Evolutionary conservation across 495 filamentous ascomycete genomes (phyloP).

Genomic region (Penicillium tannophilum): DNA sequence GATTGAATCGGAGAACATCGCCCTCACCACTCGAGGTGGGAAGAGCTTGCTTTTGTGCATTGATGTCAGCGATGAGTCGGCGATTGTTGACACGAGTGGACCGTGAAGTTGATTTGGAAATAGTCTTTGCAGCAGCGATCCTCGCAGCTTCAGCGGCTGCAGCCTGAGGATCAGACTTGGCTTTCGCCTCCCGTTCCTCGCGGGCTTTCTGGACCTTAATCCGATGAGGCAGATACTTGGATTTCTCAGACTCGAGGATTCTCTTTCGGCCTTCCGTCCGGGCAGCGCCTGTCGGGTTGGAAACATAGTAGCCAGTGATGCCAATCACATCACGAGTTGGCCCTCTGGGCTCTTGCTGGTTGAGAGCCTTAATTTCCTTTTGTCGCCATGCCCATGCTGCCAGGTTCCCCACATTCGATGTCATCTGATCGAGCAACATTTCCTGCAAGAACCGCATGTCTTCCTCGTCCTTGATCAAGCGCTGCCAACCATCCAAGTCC

Average conservation of each 20-base stretch:
- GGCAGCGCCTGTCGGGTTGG: slow-evolving; percentile 80
- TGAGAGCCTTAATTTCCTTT: slow-evolving; percentile 84
- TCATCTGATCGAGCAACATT: slow-evolving; percentile 47
- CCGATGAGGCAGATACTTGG: slow-evolving; percentile 95
- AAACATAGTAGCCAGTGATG: slow-evolving; percentile 90
- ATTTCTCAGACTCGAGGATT: slow-evolving; percentile 95
- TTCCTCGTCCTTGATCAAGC: slow-evolving; percentile 77
- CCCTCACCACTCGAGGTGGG: slow-evolving; percentile 68
- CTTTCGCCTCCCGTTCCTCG: slow-evolving; percentile 82
- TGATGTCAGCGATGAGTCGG: slow-evolving; percentile 88
- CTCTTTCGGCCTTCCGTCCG: slow-evolving; percentile 91
- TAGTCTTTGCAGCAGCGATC: slow-evolving; percentile 74
- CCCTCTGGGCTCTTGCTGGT: slow-evolving; percentile 56
- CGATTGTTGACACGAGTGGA: slow-evolving; percentile 94
- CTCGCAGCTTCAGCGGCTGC: slow-evolving; percentile 67
- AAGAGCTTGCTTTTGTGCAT: slow-evolving; percentile 86
- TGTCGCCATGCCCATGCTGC: slow-evolving; percentile 87
- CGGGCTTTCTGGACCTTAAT: slow-evolving; percentile 90
- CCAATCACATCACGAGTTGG: slow-evolving; percentile 52
- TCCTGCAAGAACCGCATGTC: slow-evolving; percentile 63
- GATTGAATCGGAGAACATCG: slow-evolving; percentile 94
- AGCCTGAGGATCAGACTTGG: slow-evolving; percentile 69
- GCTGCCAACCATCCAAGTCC: slow-evolving; percentile 78
- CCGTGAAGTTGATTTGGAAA: slow-evolving; percentile 77
- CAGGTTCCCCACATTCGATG: slow-evolving; percentile 63